phyloP scores from a whole-genome alignment of 2,329 filamentous ascomycete species.

The Trichoderma sp. region DNA sequence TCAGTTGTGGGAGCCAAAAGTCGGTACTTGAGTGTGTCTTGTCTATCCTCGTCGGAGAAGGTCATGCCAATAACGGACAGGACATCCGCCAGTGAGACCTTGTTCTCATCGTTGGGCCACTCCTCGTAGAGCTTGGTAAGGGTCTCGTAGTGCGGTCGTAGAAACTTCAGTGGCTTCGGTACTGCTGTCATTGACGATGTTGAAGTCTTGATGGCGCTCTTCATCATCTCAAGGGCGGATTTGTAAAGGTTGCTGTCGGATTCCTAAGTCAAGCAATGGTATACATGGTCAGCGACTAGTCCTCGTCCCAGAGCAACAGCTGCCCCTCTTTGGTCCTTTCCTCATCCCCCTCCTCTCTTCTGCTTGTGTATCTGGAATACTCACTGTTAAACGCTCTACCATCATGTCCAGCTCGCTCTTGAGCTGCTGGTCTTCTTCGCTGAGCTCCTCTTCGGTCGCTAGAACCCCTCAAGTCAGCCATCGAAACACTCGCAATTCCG shows the following conservation, averaged over 20 bases:
- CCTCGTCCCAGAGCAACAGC: neutral
- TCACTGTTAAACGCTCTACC: conserved; percentile 88
- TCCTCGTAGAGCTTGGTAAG: conserved; percentile 85
- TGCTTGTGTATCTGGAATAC: conserved; percentile 30
- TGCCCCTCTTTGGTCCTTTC: neutral
- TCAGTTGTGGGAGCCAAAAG: conserved; percentile 88
- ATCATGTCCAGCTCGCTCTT: conserved; percentile 98
- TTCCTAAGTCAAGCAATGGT: conserved; percentile 61
- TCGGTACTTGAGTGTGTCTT: conserved; percentile 95
- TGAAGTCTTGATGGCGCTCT: conserved; percentile 97
- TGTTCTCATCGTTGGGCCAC: conserved; percentile 84
- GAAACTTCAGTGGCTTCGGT: conserved; percentile 96
- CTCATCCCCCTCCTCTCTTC: conserved; percentile 4
- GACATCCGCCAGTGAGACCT: conserved; percentile 89
- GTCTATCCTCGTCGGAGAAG: conserved; percentile 92
- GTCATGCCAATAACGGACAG: conserved; percentile 98
- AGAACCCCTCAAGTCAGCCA: conserved; percentile 15
- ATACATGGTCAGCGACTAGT: neutral
- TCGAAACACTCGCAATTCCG: conserved; percentile 9
- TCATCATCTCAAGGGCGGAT: conserved; percentile 91
- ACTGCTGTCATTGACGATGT: conserved; percentile 99
- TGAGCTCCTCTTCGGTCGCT: conserved; percentile 78
- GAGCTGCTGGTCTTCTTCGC: conserved; percentile 95
- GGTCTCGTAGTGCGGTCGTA: conserved; percentile 93
- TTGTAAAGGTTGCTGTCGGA: conserved; percentile 86